Conservation (phyloP, 192 early-diverging fungal species). For the Entomortierella beljakovae region DNA sequence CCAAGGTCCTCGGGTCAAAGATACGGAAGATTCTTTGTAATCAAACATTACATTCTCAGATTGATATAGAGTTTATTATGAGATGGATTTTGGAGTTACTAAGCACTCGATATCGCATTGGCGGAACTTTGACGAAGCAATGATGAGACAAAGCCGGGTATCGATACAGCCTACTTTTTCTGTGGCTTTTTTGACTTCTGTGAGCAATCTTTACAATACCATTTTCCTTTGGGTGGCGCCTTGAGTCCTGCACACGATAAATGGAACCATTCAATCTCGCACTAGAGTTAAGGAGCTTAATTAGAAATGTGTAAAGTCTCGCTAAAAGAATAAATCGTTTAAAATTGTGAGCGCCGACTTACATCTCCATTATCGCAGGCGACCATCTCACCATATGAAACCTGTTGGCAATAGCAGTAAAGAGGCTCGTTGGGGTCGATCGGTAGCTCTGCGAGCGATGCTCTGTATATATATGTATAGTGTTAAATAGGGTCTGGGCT, state of each 20-base stretch:
- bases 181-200: conserved; percentile 67
- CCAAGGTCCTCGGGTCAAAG: too few species aligned
- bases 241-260: conserved; percentile 91
- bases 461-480: conserved; percentile 2
- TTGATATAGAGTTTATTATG: too few species aligned
- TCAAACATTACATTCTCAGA: too few species aligned
- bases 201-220: conserved; percentile 92
- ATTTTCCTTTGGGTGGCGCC: conserved; percentile 90
- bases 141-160: too few species aligned
- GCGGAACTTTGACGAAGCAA: not conserved
- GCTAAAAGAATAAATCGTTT: too few species aligned
- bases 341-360: too few species aligned
- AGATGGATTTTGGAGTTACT: too few species aligned
- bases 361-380: conserved; percentile 93
- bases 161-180: conserved; percentile 53
- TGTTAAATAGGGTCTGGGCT: not conserved
- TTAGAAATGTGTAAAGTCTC: too few species aligned
- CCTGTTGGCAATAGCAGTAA: conserved; percentile 97
- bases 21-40: too few species aligned
- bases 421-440: conserved; percentile 97
- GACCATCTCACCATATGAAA: conserved; percentile 98
- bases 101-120: not conserved
- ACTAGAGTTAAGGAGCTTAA: conserved; percentile 60
- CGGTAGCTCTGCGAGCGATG: conserved; percentile 70
- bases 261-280: conserved; percentile 99